These are phyloP conservation scores for Lycium ferocissimum DNA, from an alignment of 257 asterid species.

Conservation along the genomic window DNA sequence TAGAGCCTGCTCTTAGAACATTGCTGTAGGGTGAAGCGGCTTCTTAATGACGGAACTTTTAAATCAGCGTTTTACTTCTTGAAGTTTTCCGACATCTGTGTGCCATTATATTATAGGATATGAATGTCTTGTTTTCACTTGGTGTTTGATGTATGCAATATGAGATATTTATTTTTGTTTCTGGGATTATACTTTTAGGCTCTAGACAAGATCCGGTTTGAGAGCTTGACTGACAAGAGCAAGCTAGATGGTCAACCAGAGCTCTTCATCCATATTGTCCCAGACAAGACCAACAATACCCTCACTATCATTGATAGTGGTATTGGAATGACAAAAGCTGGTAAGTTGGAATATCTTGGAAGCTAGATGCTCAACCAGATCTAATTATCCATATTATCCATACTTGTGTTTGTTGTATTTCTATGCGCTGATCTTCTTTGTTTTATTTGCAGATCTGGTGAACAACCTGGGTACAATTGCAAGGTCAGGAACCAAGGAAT, in stretches of 20 bases:
- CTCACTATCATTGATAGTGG: slow-evolving; percentile 62
- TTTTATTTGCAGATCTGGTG: slow-evolving; percentile 52
- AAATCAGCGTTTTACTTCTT: neutral
- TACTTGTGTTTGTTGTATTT: neutral
- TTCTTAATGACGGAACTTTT: neutral
- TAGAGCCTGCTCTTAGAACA: neutral
- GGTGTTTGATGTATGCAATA: neutral
- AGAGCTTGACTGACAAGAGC: slow-evolving; percentile 66
- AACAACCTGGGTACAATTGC: slow-evolving; percentile 69
- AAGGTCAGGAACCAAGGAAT: slow-evolving; percentile 71
- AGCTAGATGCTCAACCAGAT: slow-evolving; percentile 57
- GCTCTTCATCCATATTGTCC: slow-evolving; percentile 62
- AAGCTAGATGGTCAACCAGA: slow-evolving; percentile 68
- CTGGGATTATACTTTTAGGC: slow-evolving; percentile 39
- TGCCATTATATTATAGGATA: neutral
- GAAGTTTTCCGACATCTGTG: neutral
- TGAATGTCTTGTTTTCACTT: neutral
- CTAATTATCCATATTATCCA: slow-evolving; percentile 48
- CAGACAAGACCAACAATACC: slow-evolving; percentile 59
- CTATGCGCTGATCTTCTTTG: neutral
- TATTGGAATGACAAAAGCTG: slow-evolving; percentile 72
- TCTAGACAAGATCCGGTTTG: slow-evolving; percentile 64
- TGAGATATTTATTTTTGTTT: neutral
- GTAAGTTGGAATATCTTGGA: slow-evolving; percentile 39
- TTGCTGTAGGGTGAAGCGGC: neutral